Conservation (phyloP, 768 basidiomycete species). For the Rubroboletus satanas region DNA sequence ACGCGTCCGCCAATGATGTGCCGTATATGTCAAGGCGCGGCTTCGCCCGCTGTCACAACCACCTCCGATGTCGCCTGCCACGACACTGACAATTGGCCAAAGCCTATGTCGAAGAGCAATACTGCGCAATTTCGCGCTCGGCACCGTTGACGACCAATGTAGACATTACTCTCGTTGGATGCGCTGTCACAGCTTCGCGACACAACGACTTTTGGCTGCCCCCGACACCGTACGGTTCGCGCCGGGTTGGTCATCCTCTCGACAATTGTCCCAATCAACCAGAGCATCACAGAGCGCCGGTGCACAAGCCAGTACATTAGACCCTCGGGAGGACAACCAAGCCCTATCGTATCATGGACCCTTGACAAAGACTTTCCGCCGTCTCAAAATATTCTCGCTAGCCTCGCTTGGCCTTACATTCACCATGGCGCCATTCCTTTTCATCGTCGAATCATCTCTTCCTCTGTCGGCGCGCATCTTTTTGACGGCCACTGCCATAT, state of each 20-base stretch:
- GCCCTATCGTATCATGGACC: constrained; percentile 62
- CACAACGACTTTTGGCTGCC: neutral
- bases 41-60: neutral
- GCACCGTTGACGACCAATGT: neutral
- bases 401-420: constrained; percentile 68
- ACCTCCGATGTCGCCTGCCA: constrained; percentile 5
- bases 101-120: constrained; percentile 14
- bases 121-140: constrained; percentile 5
- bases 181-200: neutral
- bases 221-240: neutral
- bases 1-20: constrained; percentile 14
- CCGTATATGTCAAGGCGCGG: neutral
- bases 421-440: constrained; percentile 74
- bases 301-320: constrained; percentile 1
- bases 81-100: constrained; percentile 8
- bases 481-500: constrained; percentile 65
- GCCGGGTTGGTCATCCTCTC: neutral
- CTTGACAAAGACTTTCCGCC: constrained; percentile 64
- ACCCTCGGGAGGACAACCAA: constrained; percentile 3
- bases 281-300: neutral
- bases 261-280: constrained; percentile 14
- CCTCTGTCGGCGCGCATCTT: constrained; percentile 65
- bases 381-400: constrained; percentile 80
- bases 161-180: constrained; percentile 5
- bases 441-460: constrained; percentile 74